Base-by-base conservation (phyloP, 495 filamentous ascomycete species). In the Hypoxylon fuscum region DNA sequence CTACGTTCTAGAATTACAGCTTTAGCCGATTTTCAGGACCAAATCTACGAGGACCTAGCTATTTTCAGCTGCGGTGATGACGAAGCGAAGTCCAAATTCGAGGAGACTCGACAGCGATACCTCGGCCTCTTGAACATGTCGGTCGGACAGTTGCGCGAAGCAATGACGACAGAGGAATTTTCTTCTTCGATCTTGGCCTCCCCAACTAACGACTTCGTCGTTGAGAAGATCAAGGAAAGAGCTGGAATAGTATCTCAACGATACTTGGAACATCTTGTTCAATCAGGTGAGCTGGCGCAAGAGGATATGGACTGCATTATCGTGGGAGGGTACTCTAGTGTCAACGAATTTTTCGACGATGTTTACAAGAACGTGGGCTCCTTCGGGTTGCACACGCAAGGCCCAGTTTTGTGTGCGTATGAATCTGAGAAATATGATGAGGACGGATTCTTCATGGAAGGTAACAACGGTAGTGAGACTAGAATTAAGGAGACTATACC, bases 331-430 rank as follows among this genome's bases (percentile, higher is more conserved):
- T 64, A 64, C 17, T 5, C 14, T 6, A 49, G 21, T 7, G 22
- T 64, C 12, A 55, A 64, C 3, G 62, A 41, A 0, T 64, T 49
- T 22, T 59, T 38, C 55, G 29, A 44, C 0, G 62, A 64, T 11
- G 1, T 64, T 1, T 4, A 34, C 7, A 35, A 9, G 0, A 49
- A 43, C 7, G 42, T 45, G 3, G 45, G 18, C 9, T 20, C 41
- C 1, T 21, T 53, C 22, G 52, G 60, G 17, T 1, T 20, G 14
- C 6, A 32, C 5, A 1, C 11, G n/a, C n/a, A n/a, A 0, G 17
- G 20, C 2, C 2, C 20, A 0, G 9, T 7, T 31, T 15, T 10
- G 6, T 21, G 29, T 8, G 2, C 32, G 9, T 5, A 27, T 10
- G 1, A 35, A 1, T 14, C 40, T 10, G 44, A 17, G 12, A 25